Base-by-base conservation (phyloP, 257 asterid genomes). In the Lantana camara region DNA sequence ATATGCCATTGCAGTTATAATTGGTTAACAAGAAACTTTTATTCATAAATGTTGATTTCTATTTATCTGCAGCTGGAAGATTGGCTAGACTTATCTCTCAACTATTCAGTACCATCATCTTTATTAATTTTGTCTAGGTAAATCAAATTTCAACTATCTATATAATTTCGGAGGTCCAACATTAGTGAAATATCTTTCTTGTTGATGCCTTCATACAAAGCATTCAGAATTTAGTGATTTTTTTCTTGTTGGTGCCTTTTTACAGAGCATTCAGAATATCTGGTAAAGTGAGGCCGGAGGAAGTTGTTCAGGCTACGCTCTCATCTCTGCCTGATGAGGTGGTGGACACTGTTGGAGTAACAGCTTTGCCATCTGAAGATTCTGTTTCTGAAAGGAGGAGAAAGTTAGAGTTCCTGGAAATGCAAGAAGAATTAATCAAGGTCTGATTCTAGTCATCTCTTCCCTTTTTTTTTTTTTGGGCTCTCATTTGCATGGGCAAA, bases 291-390 rank as follows among this genome's bases (percentile, higher is more conserved):
- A 88, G 65, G 78, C 96, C 95, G 53, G 97, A 90, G 75, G 99
- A 94, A 72, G 99, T 89, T 60, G 96, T 90, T 65, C 88, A 82
- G 67, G 95, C 95, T 76, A 90, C 99, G 9, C 79, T 94, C 56
- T 88, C 95, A 61, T 94, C 99, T 57, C 86, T 94, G 58, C 99
- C 99, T 54, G 99, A 94, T 81, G 99, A 94, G 78, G 97, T 94
- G 75, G 99, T 90, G 74, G 96, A 86, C 71, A 90, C 95, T 17
- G 93, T 94, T 41, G 99, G 97, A 11, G 60, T 90, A 57, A 89
- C 95, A 54, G 53, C 91, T 68, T 82, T 93, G 83, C 96, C 97
- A 67, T 89, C 99, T 67, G 99, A 90, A 80, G 99, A 94, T 80
- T 75, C 93, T 5, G 80, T 94, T 42, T 82, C 97, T 5, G 99